Conservation (phyloP, 768 basidiomycete genomes). For the Candolleomyces efflorescens region DNA sequence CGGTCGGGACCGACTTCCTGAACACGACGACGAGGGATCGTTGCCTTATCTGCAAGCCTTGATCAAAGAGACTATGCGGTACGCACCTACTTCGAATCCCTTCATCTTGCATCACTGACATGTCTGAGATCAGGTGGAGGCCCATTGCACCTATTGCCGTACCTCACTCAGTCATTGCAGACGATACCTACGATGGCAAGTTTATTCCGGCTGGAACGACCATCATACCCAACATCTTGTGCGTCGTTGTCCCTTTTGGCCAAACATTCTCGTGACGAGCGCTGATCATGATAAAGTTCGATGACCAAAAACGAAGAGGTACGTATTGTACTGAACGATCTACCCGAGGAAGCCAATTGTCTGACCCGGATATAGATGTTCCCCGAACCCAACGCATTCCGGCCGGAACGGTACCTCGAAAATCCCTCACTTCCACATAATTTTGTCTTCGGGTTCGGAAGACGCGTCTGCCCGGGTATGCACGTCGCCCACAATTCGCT, state of each 20-base stretch:
- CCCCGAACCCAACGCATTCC: constrained; percentile 16
- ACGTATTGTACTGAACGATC: neutral
- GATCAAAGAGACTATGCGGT: constrained; percentile 15
- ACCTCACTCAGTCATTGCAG: constrained; percentile 29
- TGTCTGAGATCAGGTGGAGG: constrained; percentile 27
- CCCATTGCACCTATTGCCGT: constrained; percentile 25
- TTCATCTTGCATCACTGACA: too few relatives aligned
- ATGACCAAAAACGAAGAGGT: constrained; percentile 22
- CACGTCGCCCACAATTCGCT: constrained; percentile 22
- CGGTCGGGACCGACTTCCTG: constrained; percentile 22
- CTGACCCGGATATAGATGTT: constrained; percentile 16
- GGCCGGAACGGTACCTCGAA: constrained; percentile 21
- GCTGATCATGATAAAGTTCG: constrained; percentile 7
- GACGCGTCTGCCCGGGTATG: constrained; percentile 25
- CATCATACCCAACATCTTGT: constrained; percentile 21
- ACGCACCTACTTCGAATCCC: neutral
- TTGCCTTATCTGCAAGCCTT: constrained; percentile 18
- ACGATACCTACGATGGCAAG: constrained; percentile 33
- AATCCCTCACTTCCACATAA: constrained; percentile 12
- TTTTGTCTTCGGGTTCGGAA: constrained; percentile 24
- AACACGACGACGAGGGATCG: constrained; percentile 17
- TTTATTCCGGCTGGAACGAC: constrained; percentile 33
- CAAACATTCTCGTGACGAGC: too few relatives aligned
- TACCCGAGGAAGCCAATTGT: neutral
- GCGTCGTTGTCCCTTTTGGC: constrained; percentile 8